Base-by-base conservation (phyloP, 805 yeast genomes). In the Schwanniomyces occidentalis region DNA sequence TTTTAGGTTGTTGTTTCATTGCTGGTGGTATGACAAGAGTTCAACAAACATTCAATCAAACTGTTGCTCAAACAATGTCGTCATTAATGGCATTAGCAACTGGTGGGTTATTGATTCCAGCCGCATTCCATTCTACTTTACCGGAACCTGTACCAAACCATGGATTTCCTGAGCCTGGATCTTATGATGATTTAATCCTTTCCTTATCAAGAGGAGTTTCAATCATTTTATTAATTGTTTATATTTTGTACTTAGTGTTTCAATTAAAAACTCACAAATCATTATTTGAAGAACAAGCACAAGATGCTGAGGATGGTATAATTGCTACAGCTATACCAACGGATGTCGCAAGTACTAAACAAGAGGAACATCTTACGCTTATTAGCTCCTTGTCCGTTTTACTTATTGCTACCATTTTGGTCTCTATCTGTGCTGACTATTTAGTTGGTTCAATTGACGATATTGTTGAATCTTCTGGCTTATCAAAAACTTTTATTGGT, bases 21-120 rank as follows among this genome's bases (percentile, higher is more conserved):
- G 89, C 85, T 26, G 99, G 99, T 37, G 99, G 99, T 12, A 75
- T 82, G 57, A 82, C 85, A 46, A 77, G 93, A 44, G 72, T 82
- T 23, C 93, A 85, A 58, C 98, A 93, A 61, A 74, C 74, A 1
- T 93, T 93, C 67, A 89, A 89, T 68, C 95, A 86, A 62, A 91
- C 98, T 1, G 97, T 90, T 6, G 99, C 99, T 4, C 98, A 93
- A 63, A 90, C 98, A 6, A 93, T 93, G 99, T 78, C 89, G 21
- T 89, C 97, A 1, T 72, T 93, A 45, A 77, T 93, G 79, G 95
- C 95, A 2, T 79, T 93, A 38, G 86, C 96, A 3, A 82, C 93
- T 30, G 83, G 93, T 24, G 90, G 96, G 2, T 71, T 93, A 49
- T 63, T 93, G 54, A 81, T 93, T 33, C 99, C 99, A 2, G 98